Evolutionary conservation across 345 rosid species (phyloP).

Genomic region (Lepidium sativum): DNA sequence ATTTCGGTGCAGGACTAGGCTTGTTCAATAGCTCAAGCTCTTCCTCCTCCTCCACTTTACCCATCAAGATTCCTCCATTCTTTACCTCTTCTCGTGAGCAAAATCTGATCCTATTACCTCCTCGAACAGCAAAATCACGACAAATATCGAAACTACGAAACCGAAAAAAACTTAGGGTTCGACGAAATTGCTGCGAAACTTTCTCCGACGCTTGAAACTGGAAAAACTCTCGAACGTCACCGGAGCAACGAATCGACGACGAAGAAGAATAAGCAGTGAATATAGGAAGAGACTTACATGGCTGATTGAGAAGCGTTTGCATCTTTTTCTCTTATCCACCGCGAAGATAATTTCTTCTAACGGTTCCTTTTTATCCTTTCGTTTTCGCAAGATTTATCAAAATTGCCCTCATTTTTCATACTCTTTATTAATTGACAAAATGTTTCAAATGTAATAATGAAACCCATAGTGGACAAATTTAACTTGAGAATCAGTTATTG

Average conservation of each 20-base stretch:
- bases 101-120: constrained; percentile 22
- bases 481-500: neutral
- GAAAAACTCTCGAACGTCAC: neutral
- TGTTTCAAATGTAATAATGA: neutral
- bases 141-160: constrained; percentile 2
- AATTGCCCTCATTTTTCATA: neutral
- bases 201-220: constrained; percentile 3
- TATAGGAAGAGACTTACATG: constrained; percentile 37
- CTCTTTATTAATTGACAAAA: neutral
- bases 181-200: constrained; percentile 9
- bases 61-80: constrained; percentile 18
- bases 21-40: constrained; percentile 62
- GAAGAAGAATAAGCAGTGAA: constrained; percentile 21
- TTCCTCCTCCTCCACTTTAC: constrained; percentile 29
- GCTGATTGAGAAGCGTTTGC: constrained; percentile 39
- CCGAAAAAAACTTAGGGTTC: constrained; percentile 14
- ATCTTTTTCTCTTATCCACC: constrained; percentile 41
- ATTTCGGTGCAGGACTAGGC: constrained; percentile 41
- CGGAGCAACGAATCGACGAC: constrained; percentile 8
- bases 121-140: constrained; percentile 19
- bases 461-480: neutral
- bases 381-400: neutral
- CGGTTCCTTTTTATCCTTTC: constrained; percentile 20
- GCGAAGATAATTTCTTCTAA: constrained; percentile 13
- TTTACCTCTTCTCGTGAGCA: constrained; percentile 36